Base-by-base conservation (phyloP, 2,329 filamentous ascomycete species). In the Fusarium nurragi region DNA sequence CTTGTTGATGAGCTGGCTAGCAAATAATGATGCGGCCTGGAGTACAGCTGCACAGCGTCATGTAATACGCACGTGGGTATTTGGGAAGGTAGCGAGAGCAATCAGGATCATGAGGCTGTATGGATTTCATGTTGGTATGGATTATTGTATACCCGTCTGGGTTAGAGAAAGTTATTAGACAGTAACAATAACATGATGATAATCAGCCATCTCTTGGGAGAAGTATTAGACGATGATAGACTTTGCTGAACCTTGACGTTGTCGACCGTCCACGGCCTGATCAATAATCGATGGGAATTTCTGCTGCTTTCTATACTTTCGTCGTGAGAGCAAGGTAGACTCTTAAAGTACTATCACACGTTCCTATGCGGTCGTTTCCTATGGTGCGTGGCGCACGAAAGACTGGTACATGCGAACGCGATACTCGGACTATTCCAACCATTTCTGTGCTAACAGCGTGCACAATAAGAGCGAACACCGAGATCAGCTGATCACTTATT, bases 1-100 rank as follows among this genome's bases (percentile, higher is more conserved):
- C 78, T 97, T 38, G 87, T 94, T 25, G 82, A 83, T 54, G 78
- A 79, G 49, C 71, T 77, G 47, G 64, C 46, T 36, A 70, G 70
- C 62, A 69, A 70, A 52, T 70, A 59, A 54, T 53, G 51, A 22
- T 23, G 19, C 43, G 34, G 19, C 16, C 5, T 23, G 22, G 28
- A 12, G 19, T n/a, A 13, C 16, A 32, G 22, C 3, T 30, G 25
- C 25, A 11, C 32, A 36, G 22, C n/a, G 37, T 38, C 37, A 19
- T 32, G 21, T 6, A 6, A 19, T 25, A 22, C 25, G 6, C n/a
- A 14, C 23, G 22, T 22, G 40, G 16, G 10, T 28, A 43, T 14
- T 32, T 21, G 45, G 25, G 23, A 19, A 9, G 19, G 26, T 19
- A 30, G 36, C 26, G 32, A 41, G 19, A 48, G 23, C 28, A 40